Evolutionary conservation across 1,284 basidiomycete genomes (phyloP).

Genomic region (Malassezia pachydermatis): DNA sequence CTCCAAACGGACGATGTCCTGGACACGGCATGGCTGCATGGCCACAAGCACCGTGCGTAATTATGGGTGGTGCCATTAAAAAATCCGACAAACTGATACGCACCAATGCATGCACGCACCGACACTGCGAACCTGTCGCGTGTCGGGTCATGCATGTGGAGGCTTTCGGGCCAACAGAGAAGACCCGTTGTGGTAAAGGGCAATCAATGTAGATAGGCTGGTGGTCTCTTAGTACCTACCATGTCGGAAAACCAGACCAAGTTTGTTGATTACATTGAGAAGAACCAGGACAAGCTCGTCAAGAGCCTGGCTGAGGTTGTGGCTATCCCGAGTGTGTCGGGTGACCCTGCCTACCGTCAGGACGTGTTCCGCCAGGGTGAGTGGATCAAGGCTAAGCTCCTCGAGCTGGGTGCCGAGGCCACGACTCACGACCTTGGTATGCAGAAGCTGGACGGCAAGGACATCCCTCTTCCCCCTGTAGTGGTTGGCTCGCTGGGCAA

Average conservation of each 20-base stretch:
- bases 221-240: neutral
- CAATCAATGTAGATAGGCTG: no score
- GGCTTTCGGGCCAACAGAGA: no score
- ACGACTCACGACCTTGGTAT: conserved; percentile 54
- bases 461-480: conserved; percentile 70
- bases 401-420: conserved; percentile 35
- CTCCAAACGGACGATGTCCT: conserved; percentile 23
- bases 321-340: conserved; percentile 45
- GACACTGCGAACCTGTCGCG: no score
- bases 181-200: neutral
- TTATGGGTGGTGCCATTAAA: no score
- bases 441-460: conserved; percentile 69
- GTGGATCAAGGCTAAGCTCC: conserved; percentile 39
- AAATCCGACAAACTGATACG: no score
- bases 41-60: no score
- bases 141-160: no score
- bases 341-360: conserved; percentile 42
- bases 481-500: conserved; percentile 66
- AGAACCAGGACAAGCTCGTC: conserved; percentile 37
- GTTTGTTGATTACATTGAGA: conserved; percentile 41
- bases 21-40: no score
- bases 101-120: no score
- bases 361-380: conserved; percentile 44
- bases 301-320: conserved; percentile 40
- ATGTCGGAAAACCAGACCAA: conserved; percentile 24